Evolutionary conservation across 2,329 filamentous ascomycete genomes (phyloP).

Genomic region (Trichoderma endophyticum): DNA sequence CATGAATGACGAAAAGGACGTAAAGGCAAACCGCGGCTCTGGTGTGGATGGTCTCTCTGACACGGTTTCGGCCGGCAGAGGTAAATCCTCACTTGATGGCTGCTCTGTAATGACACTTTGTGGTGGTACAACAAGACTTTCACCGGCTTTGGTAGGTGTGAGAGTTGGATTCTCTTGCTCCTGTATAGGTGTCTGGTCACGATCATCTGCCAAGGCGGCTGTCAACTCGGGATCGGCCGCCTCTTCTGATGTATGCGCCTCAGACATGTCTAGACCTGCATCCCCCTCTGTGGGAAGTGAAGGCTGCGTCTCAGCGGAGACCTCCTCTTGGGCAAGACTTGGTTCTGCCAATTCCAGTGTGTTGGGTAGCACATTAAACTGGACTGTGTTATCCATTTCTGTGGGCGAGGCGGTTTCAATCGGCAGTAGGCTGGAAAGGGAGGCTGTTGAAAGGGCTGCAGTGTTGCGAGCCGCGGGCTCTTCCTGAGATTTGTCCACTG

Average conservation of each 20-base stretch:
- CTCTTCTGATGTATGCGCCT: not conserved
- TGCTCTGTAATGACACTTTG: not conserved
- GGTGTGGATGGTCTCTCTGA: slow-evolving; percentile 37
- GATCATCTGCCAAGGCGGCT: not conserved
- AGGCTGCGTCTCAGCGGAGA: not conserved
- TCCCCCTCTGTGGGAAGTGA: not conserved
- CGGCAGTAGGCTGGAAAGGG: not conserved
- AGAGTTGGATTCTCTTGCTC: not conserved
- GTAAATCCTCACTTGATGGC: not conserved
- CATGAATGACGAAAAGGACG: slow-evolving; percentile 52
- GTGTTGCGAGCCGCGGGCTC: not conserved
- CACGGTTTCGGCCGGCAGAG: not conserved
- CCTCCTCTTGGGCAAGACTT: not conserved
- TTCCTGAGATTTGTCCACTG: not conserved
- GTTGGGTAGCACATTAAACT: not conserved
- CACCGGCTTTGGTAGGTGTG: not conserved
- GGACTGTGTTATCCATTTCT: not conserved
- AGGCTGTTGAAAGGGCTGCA: not conserved
- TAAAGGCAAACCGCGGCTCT: slow-evolving; percentile 48
- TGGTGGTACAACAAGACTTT: not conserved
- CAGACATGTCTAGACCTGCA: not conserved
- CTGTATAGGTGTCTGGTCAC: not conserved
- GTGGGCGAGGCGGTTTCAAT: not conserved
- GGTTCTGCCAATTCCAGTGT: not conserved
- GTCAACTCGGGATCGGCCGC: not conserved